Base-by-base conservation (phyloP, 2,329 filamentous ascomycete genomes). In the Didymella exigua region DNA sequence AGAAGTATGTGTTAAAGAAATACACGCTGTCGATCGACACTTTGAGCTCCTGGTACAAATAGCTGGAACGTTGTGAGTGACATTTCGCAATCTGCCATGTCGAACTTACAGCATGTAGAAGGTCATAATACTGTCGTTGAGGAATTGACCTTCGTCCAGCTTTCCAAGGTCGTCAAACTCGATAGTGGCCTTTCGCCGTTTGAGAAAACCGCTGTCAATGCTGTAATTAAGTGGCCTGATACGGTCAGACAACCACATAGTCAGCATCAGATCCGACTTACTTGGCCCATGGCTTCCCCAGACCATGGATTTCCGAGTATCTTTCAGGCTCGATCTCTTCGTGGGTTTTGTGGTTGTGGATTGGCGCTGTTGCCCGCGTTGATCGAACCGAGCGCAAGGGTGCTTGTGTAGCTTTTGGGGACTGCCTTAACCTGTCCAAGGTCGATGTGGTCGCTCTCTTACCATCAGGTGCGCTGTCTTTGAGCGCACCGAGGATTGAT, bases 1-100 rank as follows among this genome's bases (percentile, higher is more conserved):
- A 98, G 75, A 98, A 97, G 75, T 91, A 96, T 0, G 91, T 95
- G 71, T 93, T 98, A 79, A 96, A 93, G 63, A 96, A 89, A 71
- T 96, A 91, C 3, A 96, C 86, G 46, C 86, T 85, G 55, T 85
- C 79, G 0, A 86, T 77, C 4, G 87, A 64, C 4, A 75, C 54
- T 0, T 67, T 59, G 19, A 60, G 52, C 10, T 40, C 85, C 78
- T 71, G 46, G 36, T 66, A 70, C 2, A 72, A 57, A 40, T 72
- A 72, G 24, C 63, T 69, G 11, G 16, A 11, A 23, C 5, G 7
- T 9, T 5, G 34, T 63, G 24, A 55, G 44, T 13, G 9, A 47
- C 0, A 30, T 33, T 19, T 38, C 29, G 18, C 5, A 1, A 10
- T 16, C 2, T 10, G 13, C n/a, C 5, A 1, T n/a, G 2, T 16